These are phyloP conservation scores for Irpex lacteus DNA, from an alignment of 1,284 basidiomycete species.

Conservation along the genomic window DNA sequence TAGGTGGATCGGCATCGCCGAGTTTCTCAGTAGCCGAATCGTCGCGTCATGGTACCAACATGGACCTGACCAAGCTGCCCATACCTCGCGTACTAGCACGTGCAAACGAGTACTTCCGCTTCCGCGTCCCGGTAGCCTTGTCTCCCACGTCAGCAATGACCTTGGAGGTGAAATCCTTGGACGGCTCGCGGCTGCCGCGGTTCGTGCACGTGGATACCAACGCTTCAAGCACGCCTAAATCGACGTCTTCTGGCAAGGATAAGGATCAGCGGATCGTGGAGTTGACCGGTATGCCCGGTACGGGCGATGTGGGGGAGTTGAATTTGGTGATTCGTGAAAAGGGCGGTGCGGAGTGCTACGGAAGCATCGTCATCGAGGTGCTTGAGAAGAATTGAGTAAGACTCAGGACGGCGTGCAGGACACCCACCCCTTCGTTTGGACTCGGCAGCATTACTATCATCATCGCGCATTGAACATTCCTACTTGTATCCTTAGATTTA, in stretches of 20 bases:
- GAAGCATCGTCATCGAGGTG: conserved; percentile 56
- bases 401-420: background rate
- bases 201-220: conserved; percentile 57
- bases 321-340: conserved; percentile 55
- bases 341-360: conserved; percentile 49
- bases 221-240: conserved; percentile 26
- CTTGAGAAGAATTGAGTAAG: conserved; percentile 38
- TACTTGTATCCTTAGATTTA: background rate
- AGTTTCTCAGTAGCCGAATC: conserved; percentile 64
- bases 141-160: conserved; percentile 15
- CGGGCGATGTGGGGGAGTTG: conserved; percentile 52
- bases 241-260: conserved; percentile 7
- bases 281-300: conserved; percentile 52
- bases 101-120: conserved; percentile 59
- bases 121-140: conserved; percentile 43
- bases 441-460: background rate
- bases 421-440: background rate
- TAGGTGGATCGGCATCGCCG: conserved; percentile 35
- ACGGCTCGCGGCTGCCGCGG: conserved; percentile 47
- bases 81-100: conserved; percentile 51
- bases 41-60: conserved; percentile 39
- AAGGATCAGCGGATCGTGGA: conserved; percentile 42
- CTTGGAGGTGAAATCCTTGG: conserved; percentile 39
- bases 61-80: conserved; percentile 21
- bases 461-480: background rate